Evolutionary conservation across 108 stramenopile genomes (phyloP), one percentile per base, ranked within the genome.

Genomic region (Pseudonitzschia pungens): DNA sequence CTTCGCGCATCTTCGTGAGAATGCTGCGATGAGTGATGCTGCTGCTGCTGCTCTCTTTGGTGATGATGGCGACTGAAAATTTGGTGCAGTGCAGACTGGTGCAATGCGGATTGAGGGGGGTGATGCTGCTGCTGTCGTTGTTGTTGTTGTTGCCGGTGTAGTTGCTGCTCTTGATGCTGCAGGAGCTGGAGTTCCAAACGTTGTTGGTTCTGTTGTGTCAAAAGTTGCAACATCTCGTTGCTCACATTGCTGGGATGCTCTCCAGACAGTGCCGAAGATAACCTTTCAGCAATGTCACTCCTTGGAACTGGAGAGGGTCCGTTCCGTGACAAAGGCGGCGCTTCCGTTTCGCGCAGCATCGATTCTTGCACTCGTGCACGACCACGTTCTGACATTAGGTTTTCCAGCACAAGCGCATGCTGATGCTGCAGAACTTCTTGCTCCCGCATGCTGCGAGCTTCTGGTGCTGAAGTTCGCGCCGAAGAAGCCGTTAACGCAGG

Each of bases 21-120:
- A 42, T 69, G 55, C 22, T 72, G 70, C 50, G 59, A 31, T 18
- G 69, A 21, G 4, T 69, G 66, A 32, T 69, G 77, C 56, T n/a
- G n/a, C 12, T 77, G 81, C 27, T 76, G 78, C 18, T 71, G 75
- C 11, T 70, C 75, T 31, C 65, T 45, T 43, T 79, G 72, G 14
- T 57, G 40, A 7, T 69, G 75, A 33, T 78, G 82, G 41, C 69
- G 66, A n/a, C 50, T 72, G 32, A 72, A 55, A 24, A 72, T 69
- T 64, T 80, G 79, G n/a, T 80, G 79, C 31, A 72, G 51, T 1
- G 79, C 73, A 67, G 74, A 59, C n/a, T 75, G 79, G n/a, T 80
- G 79, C 31, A 72, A 62, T 1, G 79, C 73, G 59, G 74, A 59
- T 29, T 75, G 79, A 21, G 70, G 65, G 14, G 69, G 79, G 32